Conservation (phyloP, 305 asterid genomes). For the Solanum hybrid region DNA sequence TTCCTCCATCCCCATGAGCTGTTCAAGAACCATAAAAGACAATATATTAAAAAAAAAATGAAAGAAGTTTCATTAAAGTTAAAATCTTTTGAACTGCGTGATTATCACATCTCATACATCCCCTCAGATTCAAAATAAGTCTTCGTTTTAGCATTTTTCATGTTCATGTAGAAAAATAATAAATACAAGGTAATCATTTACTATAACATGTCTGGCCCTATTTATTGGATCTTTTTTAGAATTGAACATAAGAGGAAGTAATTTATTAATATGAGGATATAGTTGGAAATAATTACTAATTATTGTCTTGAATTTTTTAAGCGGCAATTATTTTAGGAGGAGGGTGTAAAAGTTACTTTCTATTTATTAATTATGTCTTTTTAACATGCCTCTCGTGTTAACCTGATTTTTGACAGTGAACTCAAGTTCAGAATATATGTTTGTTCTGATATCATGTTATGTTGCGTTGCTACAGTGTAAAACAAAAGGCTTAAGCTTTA, state of each 20-base stretch:
- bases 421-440: too few species aligned
- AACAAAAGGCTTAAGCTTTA: too few species aligned
- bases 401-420: not conserved
- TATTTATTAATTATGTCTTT: not conserved
- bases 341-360: not conserved
- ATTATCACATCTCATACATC: not conserved
- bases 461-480: not conserved
- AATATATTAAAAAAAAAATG: not conserved
- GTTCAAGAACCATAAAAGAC: not conserved
- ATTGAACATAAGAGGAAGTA: not conserved
- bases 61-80: not conserved
- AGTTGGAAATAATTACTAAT: not conserved
- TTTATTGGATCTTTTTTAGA: not conserved
- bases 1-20: conserved; percentile 2
- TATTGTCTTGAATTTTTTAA: too few species aligned
- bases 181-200: not conserved
- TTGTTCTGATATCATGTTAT: not conserved
- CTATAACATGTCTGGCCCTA: not conserved
- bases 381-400: not conserved
- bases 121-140: not conserved
- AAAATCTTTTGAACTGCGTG: not conserved
- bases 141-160: not conserved
- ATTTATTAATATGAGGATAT: too few species aligned
- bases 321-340: too few species aligned
- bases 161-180: not conserved